phyloP scores from a whole-genome alignment of 306 rosid genomes.

The Cyamopsis tetragonoloba region DNA sequence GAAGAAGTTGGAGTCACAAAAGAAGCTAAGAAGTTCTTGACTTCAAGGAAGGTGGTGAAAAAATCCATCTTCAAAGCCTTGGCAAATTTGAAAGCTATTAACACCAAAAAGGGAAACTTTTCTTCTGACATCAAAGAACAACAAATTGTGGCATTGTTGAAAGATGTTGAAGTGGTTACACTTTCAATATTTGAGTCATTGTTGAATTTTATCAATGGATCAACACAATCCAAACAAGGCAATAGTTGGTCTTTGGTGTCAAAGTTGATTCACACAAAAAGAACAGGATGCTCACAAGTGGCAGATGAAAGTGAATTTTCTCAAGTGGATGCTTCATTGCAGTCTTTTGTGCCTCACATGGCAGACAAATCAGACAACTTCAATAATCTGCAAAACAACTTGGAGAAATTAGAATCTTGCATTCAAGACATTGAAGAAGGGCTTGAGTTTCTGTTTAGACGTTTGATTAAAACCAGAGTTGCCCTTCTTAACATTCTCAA shows the following conservation, averaged over 20 bases:
- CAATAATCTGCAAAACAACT: constrained; percentile 24
- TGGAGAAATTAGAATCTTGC: constrained; percentile 29
- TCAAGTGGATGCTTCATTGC: constrained; percentile 31
- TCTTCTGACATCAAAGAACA: background rate
- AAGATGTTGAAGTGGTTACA: constrained; percentile 17
- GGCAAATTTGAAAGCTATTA: constrained; percentile 10
- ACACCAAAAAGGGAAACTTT: background rate
- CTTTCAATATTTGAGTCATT: constrained; percentile 6
- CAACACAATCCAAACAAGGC: constrained; percentile 5
- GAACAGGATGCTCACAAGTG: constrained; percentile 17
- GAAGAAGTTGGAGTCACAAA: background rate
- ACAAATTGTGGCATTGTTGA: background rate
- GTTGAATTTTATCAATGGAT: constrained; percentile 18
- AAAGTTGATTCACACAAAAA: constrained; percentile 27
- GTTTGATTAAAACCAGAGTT: constrained; percentile 41
- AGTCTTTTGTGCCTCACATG: constrained; percentile 26
- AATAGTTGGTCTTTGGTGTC: constrained; percentile 31
- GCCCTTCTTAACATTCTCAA: constrained; percentile 35
- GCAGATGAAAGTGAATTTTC: constrained; percentile 33
- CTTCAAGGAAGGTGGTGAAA: constrained; percentile 24
- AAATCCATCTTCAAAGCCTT: constrained; percentile 23
- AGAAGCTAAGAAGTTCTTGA: constrained; percentile 23
- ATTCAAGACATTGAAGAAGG: constrained; percentile 41
- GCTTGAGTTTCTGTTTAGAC: constrained; percentile 32
- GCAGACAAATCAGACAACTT: constrained; percentile 20